Evolutionary conservation across 1,284 basidiomycete genomes (phyloP), one percentile per base, ranked within the genome.

Genomic region (Cryptococcus sp.): DNA sequence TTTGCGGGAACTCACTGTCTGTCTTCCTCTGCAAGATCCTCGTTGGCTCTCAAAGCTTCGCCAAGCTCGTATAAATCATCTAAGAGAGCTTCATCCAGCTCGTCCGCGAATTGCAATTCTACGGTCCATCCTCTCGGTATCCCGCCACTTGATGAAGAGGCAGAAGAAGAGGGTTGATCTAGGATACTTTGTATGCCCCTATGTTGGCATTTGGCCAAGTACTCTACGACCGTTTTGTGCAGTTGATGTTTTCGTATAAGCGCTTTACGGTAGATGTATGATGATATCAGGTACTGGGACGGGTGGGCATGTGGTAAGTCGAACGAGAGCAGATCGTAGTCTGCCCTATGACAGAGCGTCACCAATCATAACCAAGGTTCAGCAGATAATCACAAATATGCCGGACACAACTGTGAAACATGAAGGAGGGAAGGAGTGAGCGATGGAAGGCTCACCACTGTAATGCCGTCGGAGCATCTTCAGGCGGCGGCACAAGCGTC

Each of bases 161-260:
- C 8, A 34, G 29, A 34, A 13, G 29, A 34, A 2, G 29, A 34
- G 29, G 29, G 29, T 13, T 34, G 46, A 1, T 61, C 54, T 7
- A 67, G 59, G 3, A 63, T 40, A 19, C 52, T 61, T 20, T 44
- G 20, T 1, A 61, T 54, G 11, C 64, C 63, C 1, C 77, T 61
- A 58, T 77, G 70, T 10, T 50, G 82, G 59, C 86, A 82, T 78
- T 97, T 96, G 46, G 82, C 85, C 52, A 87, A 71, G 75, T 91
- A 92, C 38, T 86, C 83, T 20, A 84, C 84, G 19, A 95, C 83
- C 46, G 86, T 87, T 39, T 86, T 84, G 23, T 93, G 88, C 3
- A 99, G 83, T 74, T 89, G 93, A 72, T 98, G 93, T 76, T 99
- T 99, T 56, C 96, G 85, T 65, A 98, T 99, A 46, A 99, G 83